Conservation (phyloP, 2,329 filamentous ascomycete species). For the Lachnellula occidentalis region DNA sequence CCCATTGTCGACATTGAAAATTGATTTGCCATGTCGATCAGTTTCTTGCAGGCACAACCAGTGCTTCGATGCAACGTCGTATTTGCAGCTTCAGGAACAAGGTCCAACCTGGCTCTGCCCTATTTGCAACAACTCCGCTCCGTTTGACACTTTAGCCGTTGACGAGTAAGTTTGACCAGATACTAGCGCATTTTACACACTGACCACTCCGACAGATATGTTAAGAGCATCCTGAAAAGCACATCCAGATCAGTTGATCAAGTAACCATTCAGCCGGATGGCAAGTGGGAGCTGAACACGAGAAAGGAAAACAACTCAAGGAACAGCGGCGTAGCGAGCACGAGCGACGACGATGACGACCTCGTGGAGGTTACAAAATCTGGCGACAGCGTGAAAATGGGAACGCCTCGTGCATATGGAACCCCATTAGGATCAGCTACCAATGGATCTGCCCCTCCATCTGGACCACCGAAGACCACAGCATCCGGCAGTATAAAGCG, state of each 20-base stretch:
- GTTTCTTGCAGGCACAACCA: constrained; percentile 80
- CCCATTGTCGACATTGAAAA: constrained; percentile 79
- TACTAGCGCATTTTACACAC: constrained; percentile 10
- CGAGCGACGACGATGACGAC: constrained; percentile 41
- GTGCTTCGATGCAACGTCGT: constrained; percentile 91
- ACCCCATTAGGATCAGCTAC: constrained; percentile 18
- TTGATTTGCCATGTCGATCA: constrained; percentile 74
- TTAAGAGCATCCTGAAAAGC: constrained; percentile 74
- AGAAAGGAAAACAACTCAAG: constrained; percentile 18
- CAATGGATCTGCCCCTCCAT: constrained; percentile 35
- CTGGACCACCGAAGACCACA: constrained; percentile 18
- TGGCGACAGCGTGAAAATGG: constrained; percentile 28
- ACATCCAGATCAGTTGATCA: constrained; percentile 71
- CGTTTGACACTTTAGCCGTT: constrained; percentile 76
- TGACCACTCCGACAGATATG: constrained; percentile 55
- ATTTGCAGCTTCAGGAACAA: constrained; percentile 90
- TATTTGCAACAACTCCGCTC: constrained; percentile 78
- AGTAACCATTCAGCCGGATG: constrained; percentile 84
- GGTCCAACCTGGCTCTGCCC: constrained; percentile 96
- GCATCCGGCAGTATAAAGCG: constrained; percentile 34
- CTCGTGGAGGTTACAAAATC: constrained; percentile 42
- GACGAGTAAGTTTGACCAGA: constrained; percentile 61
- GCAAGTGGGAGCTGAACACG: constrained; percentile 57
- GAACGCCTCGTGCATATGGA: constrained; percentile 14
- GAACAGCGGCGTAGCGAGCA: constrained; percentile 20